These are phyloP conservation scores for Xylariaceae sp. DNA, from an alignment of 2,329 filamentous ascomycete species.

Conservation along the genomic window DNA sequence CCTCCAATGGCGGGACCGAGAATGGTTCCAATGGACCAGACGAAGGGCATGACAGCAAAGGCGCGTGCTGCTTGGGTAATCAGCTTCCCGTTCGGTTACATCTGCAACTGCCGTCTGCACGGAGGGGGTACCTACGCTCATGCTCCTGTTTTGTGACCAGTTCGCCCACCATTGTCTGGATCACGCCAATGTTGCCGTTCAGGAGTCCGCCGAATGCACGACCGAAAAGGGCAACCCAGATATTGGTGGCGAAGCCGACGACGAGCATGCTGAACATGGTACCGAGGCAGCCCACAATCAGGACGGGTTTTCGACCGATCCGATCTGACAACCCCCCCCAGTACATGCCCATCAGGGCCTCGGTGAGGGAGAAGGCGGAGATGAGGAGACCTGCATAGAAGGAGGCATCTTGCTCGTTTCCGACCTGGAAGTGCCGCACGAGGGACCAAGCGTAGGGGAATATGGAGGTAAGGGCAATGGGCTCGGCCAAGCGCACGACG, in stretches of 20 bases:
- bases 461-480: conserved; percentile 87
- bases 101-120: not conserved
- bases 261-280: conserved; percentile 79
- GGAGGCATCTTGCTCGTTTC: conserved; percentile 67
- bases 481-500: conserved; percentile 87
- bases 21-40: conserved; percentile 88
- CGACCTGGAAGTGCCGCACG: conserved; percentile 69
- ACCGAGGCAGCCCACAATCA: conserved; percentile 74
- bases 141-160: conserved; percentile 77
- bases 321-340: conserved; percentile 82
- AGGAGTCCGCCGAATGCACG: conserved; percentile 73
- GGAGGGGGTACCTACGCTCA: conserved; percentile 58
- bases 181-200: conserved; percentile 87
- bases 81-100: no score
- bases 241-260: conserved; percentile 76
- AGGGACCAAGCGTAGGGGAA: conserved; percentile 88
- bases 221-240: conserved; percentile 75
- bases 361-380: conserved; percentile 76
- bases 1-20: conserved; percentile 85
- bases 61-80: conserved; percentile 62
- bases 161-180: conserved; percentile 90
- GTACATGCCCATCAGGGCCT: conserved; percentile 79
- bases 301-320: conserved; percentile 77
- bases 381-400: conserved; percentile 87
- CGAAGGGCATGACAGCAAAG: conserved; percentile 89